These are phyloP conservation scores for Fusarium hainanense DNA, from an alignment of 2,329 filamentous ascomycete species.

Conservation along the genomic window DNA sequence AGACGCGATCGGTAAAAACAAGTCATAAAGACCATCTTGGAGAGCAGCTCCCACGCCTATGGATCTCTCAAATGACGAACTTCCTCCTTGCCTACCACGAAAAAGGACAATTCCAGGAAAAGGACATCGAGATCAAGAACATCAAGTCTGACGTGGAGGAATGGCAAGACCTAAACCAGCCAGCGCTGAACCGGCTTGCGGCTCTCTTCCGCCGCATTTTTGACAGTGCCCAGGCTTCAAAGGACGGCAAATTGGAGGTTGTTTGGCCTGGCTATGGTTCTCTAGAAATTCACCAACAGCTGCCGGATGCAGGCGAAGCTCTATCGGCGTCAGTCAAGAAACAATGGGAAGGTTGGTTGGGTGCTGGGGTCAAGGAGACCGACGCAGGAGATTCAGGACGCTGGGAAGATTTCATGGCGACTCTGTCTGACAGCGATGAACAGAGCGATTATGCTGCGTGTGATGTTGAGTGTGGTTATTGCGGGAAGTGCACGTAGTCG, in stretches of 20 bases:
- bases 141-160: slow-evolving; percentile 45
- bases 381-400: not conserved
- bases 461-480: slow-evolving; percentile 47
- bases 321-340: slow-evolving; percentile 39
- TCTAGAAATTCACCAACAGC: slow-evolving; percentile 45
- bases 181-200: slow-evolving; percentile 46
- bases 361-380: not conserved
- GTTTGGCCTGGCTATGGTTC: slow-evolving; percentile 14
- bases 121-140: slow-evolving; percentile 51
- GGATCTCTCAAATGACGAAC: slow-evolving; percentile 53
- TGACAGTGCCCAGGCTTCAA: slow-evolving; percentile 6
- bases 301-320: slow-evolving; percentile 35
- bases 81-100: slow-evolving; percentile 57
- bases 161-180: slow-evolving; percentile 53
- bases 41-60: slow-evolving; percentile 56
- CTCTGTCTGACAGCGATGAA: slow-evolving; percentile 24
- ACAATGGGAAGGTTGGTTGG: slow-evolving; percentile 45
- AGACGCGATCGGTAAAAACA: slow-evolving; percentile 52
- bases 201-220: slow-evolving; percentile 40
- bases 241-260: slow-evolving; percentile 42
- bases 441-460: slow-evolving; percentile 43
- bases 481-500: slow-evolving; percentile 40
- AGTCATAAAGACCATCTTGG: slow-evolving; percentile 43
- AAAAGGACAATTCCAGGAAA: slow-evolving; percentile 47
- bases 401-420: slow-evolving; percentile 11